Conservation (phyloP, 192 early-diverging fungal genomes). For the Oehlia diaphana region DNA sequence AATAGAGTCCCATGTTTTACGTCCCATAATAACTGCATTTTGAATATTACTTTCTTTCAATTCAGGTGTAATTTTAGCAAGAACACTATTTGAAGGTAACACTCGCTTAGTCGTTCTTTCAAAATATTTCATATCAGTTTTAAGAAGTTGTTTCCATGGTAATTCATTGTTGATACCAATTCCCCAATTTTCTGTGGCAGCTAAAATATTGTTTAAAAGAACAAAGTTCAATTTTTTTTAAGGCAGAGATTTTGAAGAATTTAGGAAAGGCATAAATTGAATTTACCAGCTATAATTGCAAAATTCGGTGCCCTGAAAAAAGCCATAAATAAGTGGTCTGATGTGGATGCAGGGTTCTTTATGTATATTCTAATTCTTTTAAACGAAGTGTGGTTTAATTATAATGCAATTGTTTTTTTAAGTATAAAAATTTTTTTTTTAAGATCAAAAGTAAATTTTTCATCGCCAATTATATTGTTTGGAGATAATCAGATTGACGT, state of each 20-base stretch:
- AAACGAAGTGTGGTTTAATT: no score
- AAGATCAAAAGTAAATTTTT: no score
- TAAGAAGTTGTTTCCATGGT: slow-evolving; percentile 77
- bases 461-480: no score
- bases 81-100: slow-evolving; percentile 4
- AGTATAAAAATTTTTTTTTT: no score
- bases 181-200: slow-evolving; percentile 43
- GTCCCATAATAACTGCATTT: slow-evolving; percentile 94
- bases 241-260: background rate
- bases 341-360: no score
- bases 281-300: background rate
- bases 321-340: background rate
- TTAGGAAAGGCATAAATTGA: background rate
- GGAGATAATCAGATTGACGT: no score
- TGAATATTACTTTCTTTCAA: background rate
- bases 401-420: no score
- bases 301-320: background rate
- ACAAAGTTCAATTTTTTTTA: background rate
- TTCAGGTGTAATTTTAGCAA: no score
- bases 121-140: slow-evolving; percentile 86
- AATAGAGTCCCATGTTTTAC: slow-evolving; percentile 91
- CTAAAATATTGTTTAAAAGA: background rate
- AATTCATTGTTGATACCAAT: slow-evolving; percentile 73
- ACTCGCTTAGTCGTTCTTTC: slow-evolving; percentile 59
- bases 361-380: no score